Evolutionary conservation across 768 basidiomycete species (phyloP), one percentile per base, ranked within the genome.

Genomic region (Termitomyces sp.): DNA sequence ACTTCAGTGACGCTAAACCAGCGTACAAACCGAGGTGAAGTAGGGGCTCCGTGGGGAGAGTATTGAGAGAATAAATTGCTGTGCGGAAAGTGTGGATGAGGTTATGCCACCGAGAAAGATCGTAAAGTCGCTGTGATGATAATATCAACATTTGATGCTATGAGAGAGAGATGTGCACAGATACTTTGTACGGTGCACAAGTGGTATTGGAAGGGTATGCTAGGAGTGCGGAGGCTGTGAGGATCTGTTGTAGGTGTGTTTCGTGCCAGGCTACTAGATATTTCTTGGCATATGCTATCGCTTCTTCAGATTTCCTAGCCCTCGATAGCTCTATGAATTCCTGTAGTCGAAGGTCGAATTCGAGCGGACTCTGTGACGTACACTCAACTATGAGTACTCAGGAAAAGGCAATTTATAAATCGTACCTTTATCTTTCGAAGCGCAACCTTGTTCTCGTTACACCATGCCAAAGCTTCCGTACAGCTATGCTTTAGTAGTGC

Each of bases 331-430:
- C 97, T 67, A 98, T 94, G 70, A 89, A 98, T 72, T 98, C 94
- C 72, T 99, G 97, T 43, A 97, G 80, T 46, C 97, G 86, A 48
- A 99, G 84, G 63, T 94, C 90, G 71, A 98, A 98, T 75, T 99
- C 97, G 45, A 99, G 84, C 9, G 92, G 88, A 73, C 89, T 94
- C 94, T 98, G 71, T 47, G 22, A 47, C 36, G 56, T 22, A 58
- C 5, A 35, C 48, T 53, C 42, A 35, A n/a, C 36, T 26, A 36
- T 46, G 43, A 30, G 28, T 56, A 55, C 33, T 42, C n/a, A 36
- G 16, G 42, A 32, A 38, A 48, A 40, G 54, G 54, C 47, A 28
- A 26, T 43, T 32, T 4, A 20, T 30, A 1, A 36, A 52, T 35
- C 64, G 58, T 36, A 87, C 95, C 82, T 92, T 95, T 67, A 87